Evolutionary conservation across 2,329 filamentous ascomycete species (phyloP), one percentile per base, ranked within the genome.

Genomic region (Colletotrichum truncatum): DNA sequence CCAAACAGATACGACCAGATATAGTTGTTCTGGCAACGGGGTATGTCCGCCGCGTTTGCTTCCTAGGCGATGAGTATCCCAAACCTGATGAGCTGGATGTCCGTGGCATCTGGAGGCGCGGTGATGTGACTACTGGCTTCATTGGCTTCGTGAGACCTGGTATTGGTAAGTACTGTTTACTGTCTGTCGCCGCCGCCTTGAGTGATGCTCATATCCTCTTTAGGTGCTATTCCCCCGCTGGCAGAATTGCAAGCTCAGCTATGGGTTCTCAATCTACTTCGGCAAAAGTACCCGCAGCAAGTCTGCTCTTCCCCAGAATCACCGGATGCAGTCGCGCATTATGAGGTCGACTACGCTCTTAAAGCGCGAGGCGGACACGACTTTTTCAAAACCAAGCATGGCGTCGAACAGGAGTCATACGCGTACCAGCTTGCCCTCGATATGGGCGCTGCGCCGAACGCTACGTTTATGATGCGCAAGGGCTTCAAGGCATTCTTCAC

Each of bases 331-430:
- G 54, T 82, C 0, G 60, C 68, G 1, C 36, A 70, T 0, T 80
- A 82, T 25, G 77, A 82, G 6, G 61, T 79, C 1, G 76, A 82
- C 68, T 84, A 81, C 58, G 69, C 75, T 18, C 75, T 84, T 3
- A 78, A 78, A 34, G 53, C 73, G 0, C 74, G 74, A 6, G 73
- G 69, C 0, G 68, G 69, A 10, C 78, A 79, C 65, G 76, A 77
- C 56, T 69, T 78, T 23, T 76, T 70, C 53, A 64, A 72, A 21
- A 73, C 67, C 23, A 78, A 80, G 67, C 73, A 78, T 56, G 82
- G 80, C 9, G 81, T 84, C 1, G 82, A 85, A 45, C 82, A 84
- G 54, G 82, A 85, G 63, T 79, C 77, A 59, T 85, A 85, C 66
- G 79, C 80, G 0, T 84, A 84, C 71, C 82, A 85, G 71, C 76